These are phyloP conservation scores for Dendrobium officinale DNA, from an alignment of 106 monocot genomes.

Conservation along the genomic window DNA sequence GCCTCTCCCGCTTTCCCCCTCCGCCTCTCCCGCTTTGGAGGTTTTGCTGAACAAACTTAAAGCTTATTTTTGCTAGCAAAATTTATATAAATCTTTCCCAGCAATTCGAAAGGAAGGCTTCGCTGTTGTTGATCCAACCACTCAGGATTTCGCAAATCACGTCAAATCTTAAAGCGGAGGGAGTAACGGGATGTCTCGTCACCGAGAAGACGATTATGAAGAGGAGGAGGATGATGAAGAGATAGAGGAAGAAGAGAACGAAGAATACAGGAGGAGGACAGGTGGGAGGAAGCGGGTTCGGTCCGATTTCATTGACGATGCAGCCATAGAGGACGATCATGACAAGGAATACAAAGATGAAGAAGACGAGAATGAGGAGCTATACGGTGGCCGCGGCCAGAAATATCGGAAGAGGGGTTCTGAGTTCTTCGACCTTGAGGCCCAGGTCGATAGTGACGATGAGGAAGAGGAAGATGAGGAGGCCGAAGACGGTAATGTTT, in stretches of 20 bases:
- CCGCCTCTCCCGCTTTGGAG: too few species aligned
- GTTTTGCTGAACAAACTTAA: too few species aligned
- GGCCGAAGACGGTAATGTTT: constrained; percentile 61
- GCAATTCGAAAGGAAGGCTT: too few species aligned
- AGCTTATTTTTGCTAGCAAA: too few species aligned
- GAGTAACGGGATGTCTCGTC: constrained; percentile 31
- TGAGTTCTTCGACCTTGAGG: constrained; percentile 76
- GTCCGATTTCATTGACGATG: constrained; percentile 72
- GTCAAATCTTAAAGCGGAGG: too few species aligned
- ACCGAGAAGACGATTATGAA: constrained; percentile 17
- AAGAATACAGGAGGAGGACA: constrained; percentile 27
- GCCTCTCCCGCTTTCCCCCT: too few species aligned
- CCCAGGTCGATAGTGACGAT: constrained; percentile 56
- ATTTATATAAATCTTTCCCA: too few species aligned
- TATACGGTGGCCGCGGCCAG: constrained; percentile 14
- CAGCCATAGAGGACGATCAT: constrained; percentile 69
- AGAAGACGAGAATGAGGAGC: constrained; percentile 32
- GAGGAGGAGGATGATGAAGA: constrained; percentile 29
- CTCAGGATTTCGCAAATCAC: too few species aligned
- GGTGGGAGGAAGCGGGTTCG: constrained; percentile 45
- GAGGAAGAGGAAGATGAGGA: constrained; percentile 93
- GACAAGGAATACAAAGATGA: constrained; percentile 78
- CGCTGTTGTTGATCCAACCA: too few species aligned
- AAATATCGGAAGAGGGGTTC: constrained; percentile 49
- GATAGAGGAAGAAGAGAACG: constrained; percentile 27